Base-by-base conservation (phyloP, 306 rosid species). In the Trifolium dubium region DNA sequence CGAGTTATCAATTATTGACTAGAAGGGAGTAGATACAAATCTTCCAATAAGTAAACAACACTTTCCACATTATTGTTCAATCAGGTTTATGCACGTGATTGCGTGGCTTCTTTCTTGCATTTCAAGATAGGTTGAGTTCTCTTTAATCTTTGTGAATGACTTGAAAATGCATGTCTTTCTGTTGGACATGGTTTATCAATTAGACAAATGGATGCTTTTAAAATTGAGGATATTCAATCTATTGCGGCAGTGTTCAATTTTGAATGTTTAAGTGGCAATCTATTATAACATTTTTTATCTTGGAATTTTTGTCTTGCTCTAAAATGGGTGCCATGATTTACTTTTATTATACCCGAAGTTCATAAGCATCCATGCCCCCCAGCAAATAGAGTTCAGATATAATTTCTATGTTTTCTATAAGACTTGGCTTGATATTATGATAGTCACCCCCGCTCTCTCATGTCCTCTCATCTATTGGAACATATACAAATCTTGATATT, bases 11-110 rank as follows among this genome's bases (percentile, higher is more conserved):
- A 77, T 51, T 29, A 59, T 18, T 67, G 79, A 77, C 44, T 60
- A 75, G 71, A 51, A 72, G 77, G 59, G 67, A 55, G 76, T 64
- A 65, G 79, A 69, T 79, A 67, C 80, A 30, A 28, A 54, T 55
- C 63, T 60, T 68, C 78, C 74, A 84, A 84, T 87, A 87, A 84
- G 80, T 50, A 68, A 46, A 30, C 61, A 46, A 19, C 50, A 37
- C 67, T 51, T 76, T 64, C 34, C 61, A 65, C 53, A 68, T 72
- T 72, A 50, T 74, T 41, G 58, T 19, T 50, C 60, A 66, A 71
- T 77, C 62, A 39, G 47, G 50, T 76, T 71, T 66, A 74, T 56
- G 56, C 64, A 60, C 63, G 13, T 17, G 11, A 37, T 63, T 72
- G 64, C 54, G 43, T 15, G 71, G 74, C 71, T 51, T 78, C 74